phyloP scores from a whole-genome alignment of 179 eudicot species.

The Monotropa hypopitys region DNA sequence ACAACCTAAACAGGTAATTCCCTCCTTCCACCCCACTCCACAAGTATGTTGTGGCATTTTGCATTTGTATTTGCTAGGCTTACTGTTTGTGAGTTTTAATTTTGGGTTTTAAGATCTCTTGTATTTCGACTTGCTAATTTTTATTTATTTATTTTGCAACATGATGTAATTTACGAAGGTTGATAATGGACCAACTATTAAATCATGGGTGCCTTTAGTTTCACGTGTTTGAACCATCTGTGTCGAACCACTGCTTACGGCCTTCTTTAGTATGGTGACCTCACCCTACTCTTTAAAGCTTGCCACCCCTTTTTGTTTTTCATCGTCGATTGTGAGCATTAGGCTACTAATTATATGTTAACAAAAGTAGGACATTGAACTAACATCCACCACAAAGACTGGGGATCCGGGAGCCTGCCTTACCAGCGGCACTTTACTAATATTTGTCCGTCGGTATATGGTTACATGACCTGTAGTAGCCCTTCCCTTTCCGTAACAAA shows the following conservation, averaged over 20 bases:
- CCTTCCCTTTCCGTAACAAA: not conserved
- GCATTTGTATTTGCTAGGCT: not conserved
- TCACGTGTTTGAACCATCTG: too few species aligned
- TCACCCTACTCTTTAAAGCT: too few species aligned
- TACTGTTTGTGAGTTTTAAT: not conserved
- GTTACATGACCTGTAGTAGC: not conserved
- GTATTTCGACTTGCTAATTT: too few species aligned
- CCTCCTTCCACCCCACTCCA: too few species aligned
- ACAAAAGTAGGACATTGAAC: not conserved
- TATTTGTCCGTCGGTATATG: not conserved
- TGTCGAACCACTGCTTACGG: too few species aligned
- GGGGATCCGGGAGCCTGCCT: not conserved
- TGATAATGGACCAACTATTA: too few species aligned
- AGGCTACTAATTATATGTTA: not conserved
- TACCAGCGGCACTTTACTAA: not conserved
- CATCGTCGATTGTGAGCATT: not conserved
- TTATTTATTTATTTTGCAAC: too few species aligned
- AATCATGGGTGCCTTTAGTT: too few species aligned
- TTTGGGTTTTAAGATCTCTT: not conserved
- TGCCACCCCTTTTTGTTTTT: not conserved
- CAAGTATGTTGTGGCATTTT: too few species aligned
- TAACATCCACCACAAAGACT: not conserved
- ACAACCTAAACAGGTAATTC: conserved; percentile 64
- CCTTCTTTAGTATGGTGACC: not conserved
- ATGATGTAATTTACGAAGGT: too few species aligned